These are phyloP conservation scores for Boechera retrofracta DNA, from an alignment of 345 rosid genomes.

Conservation along the genomic window DNA sequence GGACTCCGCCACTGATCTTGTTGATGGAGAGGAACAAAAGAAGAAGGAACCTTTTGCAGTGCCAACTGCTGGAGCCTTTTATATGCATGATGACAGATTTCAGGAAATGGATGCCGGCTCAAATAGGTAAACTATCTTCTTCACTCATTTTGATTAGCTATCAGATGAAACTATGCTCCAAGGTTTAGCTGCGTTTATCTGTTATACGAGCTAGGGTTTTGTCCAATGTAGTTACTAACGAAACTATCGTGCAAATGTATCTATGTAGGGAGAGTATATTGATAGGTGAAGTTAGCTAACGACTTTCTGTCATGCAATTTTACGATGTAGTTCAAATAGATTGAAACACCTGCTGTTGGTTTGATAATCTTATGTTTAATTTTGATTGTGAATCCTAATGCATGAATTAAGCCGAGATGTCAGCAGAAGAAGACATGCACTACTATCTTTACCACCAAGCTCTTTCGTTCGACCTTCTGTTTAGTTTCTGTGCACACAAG, in stretches of 20 bases:
- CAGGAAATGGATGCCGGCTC: conserved; percentile 67
- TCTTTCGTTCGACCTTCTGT: background rate
- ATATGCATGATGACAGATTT: conserved; percentile 97
- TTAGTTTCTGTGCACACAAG: background rate
- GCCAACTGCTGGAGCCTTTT: conserved; percentile 97
- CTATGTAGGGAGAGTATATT: background rate
- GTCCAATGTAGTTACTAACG: background rate
- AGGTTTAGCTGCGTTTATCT: background rate
- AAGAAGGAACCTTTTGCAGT: conserved; percentile 87
- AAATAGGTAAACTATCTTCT: conserved; percentile 53
- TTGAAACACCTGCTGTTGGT: background rate
- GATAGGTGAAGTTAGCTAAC: background rate
- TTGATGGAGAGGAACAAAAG: conserved; percentile 50
- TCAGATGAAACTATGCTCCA: background rate
- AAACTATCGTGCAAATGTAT: background rate
- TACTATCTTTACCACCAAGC: background rate
- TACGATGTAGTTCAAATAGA: background rate
- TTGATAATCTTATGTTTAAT: background rate
- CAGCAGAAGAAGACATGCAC: background rate
- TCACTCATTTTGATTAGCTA: background rate
- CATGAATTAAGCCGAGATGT: background rate
- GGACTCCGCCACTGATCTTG: conserved; percentile 30
- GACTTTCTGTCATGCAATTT: background rate
- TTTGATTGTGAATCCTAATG: background rate
- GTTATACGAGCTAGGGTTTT: background rate